These are phyloP conservation scores for Lepraria neglecta DNA, from an alignment of 495 filamentous ascomycete species.

Conservation along the genomic window DNA sequence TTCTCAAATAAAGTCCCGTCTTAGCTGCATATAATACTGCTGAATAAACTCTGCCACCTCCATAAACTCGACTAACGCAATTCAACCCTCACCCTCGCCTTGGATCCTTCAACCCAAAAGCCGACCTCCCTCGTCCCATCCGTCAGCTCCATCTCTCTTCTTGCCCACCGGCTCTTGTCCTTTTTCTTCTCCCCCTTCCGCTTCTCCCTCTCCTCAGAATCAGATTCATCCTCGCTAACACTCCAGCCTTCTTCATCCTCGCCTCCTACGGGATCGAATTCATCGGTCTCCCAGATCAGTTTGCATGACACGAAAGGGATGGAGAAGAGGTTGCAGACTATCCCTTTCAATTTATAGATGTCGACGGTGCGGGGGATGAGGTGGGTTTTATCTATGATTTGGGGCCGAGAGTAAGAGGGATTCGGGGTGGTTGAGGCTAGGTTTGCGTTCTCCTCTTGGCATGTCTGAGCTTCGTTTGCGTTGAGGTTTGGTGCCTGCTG, in stretches of 20 bases:
- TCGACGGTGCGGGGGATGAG: constrained; percentile 70
- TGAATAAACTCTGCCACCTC: not conserved
- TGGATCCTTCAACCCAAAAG: constrained; percentile 67
- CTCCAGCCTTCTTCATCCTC: constrained; percentile 50
- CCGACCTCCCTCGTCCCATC: constrained; percentile 76
- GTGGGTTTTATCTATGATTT: constrained; percentile 29
- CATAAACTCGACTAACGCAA: constrained; percentile 15
- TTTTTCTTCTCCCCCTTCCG: constrained; percentile 22
- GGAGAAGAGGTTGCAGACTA: constrained; percentile 65
- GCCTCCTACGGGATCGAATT: constrained; percentile 67
- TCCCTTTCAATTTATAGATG: constrained; percentile 72
- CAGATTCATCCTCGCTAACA: constrained; percentile 50
- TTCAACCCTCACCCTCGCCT: constrained; percentile 66
- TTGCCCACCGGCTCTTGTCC: constrained; percentile 51
- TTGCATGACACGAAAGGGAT: constrained; percentile 55
- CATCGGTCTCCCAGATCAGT: constrained; percentile 75
- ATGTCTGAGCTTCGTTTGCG: no score
- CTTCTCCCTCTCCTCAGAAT: constrained; percentile 25
- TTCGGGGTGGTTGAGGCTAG: not conserved
- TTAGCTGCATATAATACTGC: not conserved
- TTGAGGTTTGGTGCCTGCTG: no score
- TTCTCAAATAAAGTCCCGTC: not conserved
- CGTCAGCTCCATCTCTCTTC: constrained; percentile 71
- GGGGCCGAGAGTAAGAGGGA: not conserved
- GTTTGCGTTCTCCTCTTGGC: not conserved